A percentile compares a stretch with the other conserved stretches of the same genome.
phyloP scores from a whole-genome alignment of 495 filamentous ascomycete genomes.

The Aspergillus campestris region DNA sequence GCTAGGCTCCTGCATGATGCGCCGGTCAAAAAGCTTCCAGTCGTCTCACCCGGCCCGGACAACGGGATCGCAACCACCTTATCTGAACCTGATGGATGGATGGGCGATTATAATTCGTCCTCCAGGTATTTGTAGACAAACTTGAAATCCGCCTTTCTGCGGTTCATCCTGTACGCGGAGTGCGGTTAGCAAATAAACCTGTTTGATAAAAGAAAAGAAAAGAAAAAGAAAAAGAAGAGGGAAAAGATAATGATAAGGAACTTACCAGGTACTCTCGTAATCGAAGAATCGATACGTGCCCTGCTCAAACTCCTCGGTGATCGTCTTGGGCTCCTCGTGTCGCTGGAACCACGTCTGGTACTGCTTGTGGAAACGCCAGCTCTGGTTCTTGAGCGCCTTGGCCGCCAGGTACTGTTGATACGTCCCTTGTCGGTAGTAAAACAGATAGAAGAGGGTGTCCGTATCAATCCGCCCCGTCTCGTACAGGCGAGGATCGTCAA shows the following conservation, averaged over 20 bases:
- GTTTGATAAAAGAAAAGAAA: not conserved
- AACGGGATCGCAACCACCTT: not conserved
- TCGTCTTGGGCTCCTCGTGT: constrained; percentile 95
- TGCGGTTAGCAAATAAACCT: constrained; percentile 1
- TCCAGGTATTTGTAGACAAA: constrained; percentile 97
- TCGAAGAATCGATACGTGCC: constrained; percentile 99
- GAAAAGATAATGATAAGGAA: constrained; percentile 12
- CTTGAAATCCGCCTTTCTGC: constrained; percentile 95
- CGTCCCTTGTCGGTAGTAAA: constrained; percentile 95
- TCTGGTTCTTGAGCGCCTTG: constrained; percentile 90
- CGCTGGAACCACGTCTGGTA: constrained; percentile 99
- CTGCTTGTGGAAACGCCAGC: constrained; percentile 98
- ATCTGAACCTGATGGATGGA: no score
- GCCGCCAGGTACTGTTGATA: constrained; percentile 97
- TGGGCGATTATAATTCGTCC: constrained; percentile 62
- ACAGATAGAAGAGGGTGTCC: constrained; percentile 96
- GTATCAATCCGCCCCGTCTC: constrained; percentile 70
- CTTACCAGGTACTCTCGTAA: constrained; percentile 98
- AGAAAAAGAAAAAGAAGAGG: constrained; percentile 4
- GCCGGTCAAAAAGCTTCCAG: not conserved
- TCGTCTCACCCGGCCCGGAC: constrained; percentile 1
- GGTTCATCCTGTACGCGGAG: constrained; percentile 77
- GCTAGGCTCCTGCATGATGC: not conserved
- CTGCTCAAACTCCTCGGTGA: constrained; percentile 97
- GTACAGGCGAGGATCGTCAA: constrained; percentile 85